A percentile compares a stretch with the other conserved stretches of the same genome.
Evolutionary conservation across 495 filamentous ascomycete genomes (phyloP).

Genomic region (Barbatosphaeria neglecta): DNA sequence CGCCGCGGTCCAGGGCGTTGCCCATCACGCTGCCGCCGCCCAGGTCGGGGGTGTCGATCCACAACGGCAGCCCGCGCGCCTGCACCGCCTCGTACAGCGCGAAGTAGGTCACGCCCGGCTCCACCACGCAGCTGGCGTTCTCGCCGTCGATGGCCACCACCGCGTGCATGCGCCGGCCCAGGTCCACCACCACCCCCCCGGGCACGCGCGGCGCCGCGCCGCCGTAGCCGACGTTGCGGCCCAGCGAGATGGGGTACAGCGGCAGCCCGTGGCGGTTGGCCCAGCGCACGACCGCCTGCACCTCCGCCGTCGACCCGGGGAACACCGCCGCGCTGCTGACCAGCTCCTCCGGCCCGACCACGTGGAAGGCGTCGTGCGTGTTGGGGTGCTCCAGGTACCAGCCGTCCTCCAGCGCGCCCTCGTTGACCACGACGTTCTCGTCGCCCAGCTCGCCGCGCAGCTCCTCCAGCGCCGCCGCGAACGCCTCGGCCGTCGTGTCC

Average conservation of each 20-base stretch:
- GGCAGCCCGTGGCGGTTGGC: constrained; percentile 39
- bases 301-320: constrained; percentile 30
- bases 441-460: constrained; percentile 18
- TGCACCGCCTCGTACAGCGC: constrained; percentile 40
- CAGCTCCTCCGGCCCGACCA: constrained; percentile 30
- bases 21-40: constrained; percentile 46
- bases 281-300: constrained; percentile 33
- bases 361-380: constrained; percentile 34
- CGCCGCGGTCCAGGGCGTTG: constrained; percentile 44
- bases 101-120: constrained; percentile 48
- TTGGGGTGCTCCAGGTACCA: constrained; percentile 39
- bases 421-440: constrained; percentile 29
- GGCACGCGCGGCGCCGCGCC: constrained; percentile 43
- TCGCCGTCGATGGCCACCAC: constrained; percentile 43
- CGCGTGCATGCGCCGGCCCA: constrained; percentile 43
- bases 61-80: constrained; percentile 29
- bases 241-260: constrained; percentile 43
- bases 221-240: constrained; percentile 45
- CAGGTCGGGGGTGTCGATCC: constrained; percentile 44
- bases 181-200: constrained; percentile 41
- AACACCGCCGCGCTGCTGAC: constrained; percentile 30
- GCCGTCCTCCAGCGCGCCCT: constrained; percentile 27
- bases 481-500: constrained; percentile 18
- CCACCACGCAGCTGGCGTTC: constrained; percentile 40
- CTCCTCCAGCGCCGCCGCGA: constrained; percentile 24